phyloP scores from a whole-genome alignment of 805 yeast genomes.

The Jamesozyma hellenica region DNA sequence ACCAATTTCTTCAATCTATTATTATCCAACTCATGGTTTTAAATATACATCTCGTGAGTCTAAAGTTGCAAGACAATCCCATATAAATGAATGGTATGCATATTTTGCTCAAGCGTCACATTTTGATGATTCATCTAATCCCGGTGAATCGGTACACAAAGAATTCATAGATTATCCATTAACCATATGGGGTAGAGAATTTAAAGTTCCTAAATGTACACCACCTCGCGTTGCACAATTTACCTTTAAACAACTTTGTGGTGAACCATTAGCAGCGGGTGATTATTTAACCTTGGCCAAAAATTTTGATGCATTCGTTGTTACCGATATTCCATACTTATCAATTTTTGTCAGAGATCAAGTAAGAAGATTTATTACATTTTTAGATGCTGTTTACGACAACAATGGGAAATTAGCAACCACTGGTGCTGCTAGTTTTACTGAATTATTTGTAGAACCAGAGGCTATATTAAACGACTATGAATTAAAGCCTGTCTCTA shows the following conservation, averaged over 20 bases:
- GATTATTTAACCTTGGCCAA: constrained; percentile 81
- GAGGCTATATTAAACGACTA: constrained; percentile 38
- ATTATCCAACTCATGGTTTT: constrained; percentile 57
- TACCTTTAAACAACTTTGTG: constrained; percentile 79
- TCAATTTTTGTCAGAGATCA: constrained; percentile 70
- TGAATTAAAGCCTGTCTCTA: constrained; percentile 20
- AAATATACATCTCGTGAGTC: constrained; percentile 43
- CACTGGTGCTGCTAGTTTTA: constrained; percentile 78
- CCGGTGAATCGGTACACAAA: constrained; percentile 12
- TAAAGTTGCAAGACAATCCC: constrained; percentile 42
- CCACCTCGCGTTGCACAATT: constrained; percentile 83
- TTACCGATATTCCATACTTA: constrained; percentile 86
- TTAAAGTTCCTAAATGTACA: constrained; percentile 64
- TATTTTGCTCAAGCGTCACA: constrained; percentile 54
- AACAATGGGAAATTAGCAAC: constrained; percentile 80
- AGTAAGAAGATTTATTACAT: constrained; percentile 86
- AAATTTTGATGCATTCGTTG: constrained; percentile 64
- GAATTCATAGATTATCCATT: constrained; percentile 25
- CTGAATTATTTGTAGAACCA: constrained; percentile 77
- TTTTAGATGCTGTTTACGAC: constrained; percentile 91
- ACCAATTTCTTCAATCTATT: constrained; percentile 73
- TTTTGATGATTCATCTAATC: constrained; percentile 13
- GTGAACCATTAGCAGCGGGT: constrained; percentile 82
- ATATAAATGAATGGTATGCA: constrained; percentile 66
- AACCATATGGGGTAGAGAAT: constrained; percentile 81